Evolutionary conservation across 1,139 yeast species (phyloP).

Genomic region (Suhomyces taliae): DNA sequence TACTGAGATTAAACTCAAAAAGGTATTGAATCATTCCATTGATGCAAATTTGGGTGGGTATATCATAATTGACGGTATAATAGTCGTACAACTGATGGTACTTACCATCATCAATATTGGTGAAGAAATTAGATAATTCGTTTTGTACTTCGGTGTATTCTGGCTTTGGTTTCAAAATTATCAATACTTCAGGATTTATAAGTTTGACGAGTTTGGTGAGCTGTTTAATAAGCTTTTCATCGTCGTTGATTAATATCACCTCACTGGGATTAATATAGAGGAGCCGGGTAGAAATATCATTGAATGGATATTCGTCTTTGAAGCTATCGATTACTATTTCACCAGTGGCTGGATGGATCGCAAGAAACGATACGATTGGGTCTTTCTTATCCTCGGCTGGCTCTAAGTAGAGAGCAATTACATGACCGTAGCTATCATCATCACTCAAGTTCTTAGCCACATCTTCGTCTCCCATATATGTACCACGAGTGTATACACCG

Average conservation of each 20-base stretch:
- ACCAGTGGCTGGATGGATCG: constrained; percentile 78
- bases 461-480: constrained; percentile 68
- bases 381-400: constrained; percentile 2
- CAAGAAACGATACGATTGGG: constrained; percentile 48
- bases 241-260: constrained; percentile 46
- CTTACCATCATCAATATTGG: constrained; percentile 11
- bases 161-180: constrained; percentile 9
- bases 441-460: constrained; percentile 14
- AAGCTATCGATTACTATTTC: constrained; percentile 73
- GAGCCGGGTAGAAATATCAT: constrained; percentile 71
- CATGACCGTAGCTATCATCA: constrained; percentile 28
- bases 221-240: constrained; percentile 29
- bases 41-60: constrained; percentile 42
- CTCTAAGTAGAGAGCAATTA: constrained; percentile 26
- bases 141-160: not conserved
- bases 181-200: constrained; percentile 16
- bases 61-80: constrained; percentile 24
- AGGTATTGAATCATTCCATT: constrained; percentile 53
- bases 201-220: constrained; percentile 21
- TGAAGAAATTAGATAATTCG: constrained; percentile 18
- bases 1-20: constrained; percentile 59
- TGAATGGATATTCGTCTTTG: constrained; percentile 51
- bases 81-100: constrained; percentile 22
- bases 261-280: constrained; percentile 78
- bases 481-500: constrained; percentile 78